Percentiles rank a stretch among this genome's conserved stretches.
Conservation (phyloP, 73 alveolate genomes). For the Blepharisma stoltei region DNA sequence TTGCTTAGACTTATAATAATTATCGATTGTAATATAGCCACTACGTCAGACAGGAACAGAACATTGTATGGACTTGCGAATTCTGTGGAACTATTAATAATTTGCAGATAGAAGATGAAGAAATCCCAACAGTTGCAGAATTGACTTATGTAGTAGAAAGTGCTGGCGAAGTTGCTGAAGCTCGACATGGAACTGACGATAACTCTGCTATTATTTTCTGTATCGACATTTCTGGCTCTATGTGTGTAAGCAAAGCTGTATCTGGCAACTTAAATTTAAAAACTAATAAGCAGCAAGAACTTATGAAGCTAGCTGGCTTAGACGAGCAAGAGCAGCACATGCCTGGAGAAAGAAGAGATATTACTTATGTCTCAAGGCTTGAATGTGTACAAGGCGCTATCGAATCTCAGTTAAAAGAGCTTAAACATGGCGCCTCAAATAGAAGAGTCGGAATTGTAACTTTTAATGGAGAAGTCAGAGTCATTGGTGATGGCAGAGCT, state of each 20-base stretch:
- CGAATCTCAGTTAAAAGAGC: slow-evolving; percentile 60
- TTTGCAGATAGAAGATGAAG: slow-evolving; percentile 51
- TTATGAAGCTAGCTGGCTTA: slow-evolving; percentile 38
- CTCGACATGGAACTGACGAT: slow-evolving; percentile 29
- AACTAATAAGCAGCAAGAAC: neutral
- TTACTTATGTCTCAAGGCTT: slow-evolving; percentile 81
- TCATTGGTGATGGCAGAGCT: slow-evolving; percentile 86
- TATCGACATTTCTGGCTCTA: slow-evolving; percentile 88
- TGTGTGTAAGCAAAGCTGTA: slow-evolving; percentile 76
- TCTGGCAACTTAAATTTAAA: slow-evolving; percentile 60
- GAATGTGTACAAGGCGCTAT: slow-evolving; percentile 93
- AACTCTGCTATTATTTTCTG: slow-evolving; percentile 69
- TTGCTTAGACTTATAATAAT: too few species aligned
- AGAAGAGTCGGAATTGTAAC: slow-evolving; percentile 88
- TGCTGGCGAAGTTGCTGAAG: slow-evolving; percentile 41
- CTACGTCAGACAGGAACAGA: neutral
- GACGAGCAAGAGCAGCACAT: slow-evolving; percentile 55
- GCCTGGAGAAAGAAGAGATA: slow-evolving; percentile 53
- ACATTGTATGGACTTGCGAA: slow-evolving; percentile 58
- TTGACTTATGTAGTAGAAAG: slow-evolving; percentile 53
- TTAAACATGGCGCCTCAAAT: slow-evolving; percentile 66
- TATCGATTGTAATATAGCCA: too few species aligned
- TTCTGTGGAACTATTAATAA: slow-evolving; percentile 51
- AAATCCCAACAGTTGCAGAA: slow-evolving; percentile 52
- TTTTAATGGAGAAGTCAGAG: slow-evolving; percentile 79